Evolutionary conservation across 106 monocot genomes (phyloP).

Genomic region (Iris macrosiphon): DNA sequence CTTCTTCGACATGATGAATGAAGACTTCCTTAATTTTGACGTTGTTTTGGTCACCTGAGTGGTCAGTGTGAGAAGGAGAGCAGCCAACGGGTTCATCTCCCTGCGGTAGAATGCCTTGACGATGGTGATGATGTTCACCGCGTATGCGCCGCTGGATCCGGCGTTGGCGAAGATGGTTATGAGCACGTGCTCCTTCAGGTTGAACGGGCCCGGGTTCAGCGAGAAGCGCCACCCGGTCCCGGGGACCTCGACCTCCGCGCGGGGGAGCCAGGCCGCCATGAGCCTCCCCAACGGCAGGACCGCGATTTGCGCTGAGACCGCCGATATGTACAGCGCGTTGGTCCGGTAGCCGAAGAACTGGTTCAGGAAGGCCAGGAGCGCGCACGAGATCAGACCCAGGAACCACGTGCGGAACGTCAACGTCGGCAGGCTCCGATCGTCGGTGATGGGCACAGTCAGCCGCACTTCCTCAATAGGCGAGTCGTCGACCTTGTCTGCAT

Average conservation of each 20-base stretch:
- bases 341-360: slow-evolving; percentile 18
- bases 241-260: neutral
- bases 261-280: slow-evolving; percentile 17
- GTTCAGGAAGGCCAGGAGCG: slow-evolving; percentile 15
- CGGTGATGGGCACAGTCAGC: slow-evolving; percentile 19
- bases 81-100: slow-evolving; percentile 15
- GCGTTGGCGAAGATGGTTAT: slow-evolving; percentile 21
- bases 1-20: too few species aligned
- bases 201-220: slow-evolving; percentile 24
- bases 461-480: slow-evolving; percentile 23
- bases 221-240: slow-evolving; percentile 13
- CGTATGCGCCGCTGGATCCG: slow-evolving; percentile 26
- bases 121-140: slow-evolving; percentile 39
- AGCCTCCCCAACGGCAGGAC: slow-evolving; percentile 13
- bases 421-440: slow-evolving; percentile 10
- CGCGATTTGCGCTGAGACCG: slow-evolving; percentile 12
- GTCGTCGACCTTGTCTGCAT: slow-evolving; percentile 16
- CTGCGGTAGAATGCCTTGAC: slow-evolving; percentile 45
- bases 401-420: slow-evolving; percentile 27
- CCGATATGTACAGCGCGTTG: slow-evolving; percentile 7
- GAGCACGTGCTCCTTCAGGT: slow-evolving; percentile 20
- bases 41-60: too few species aligned
- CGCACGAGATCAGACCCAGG: slow-evolving; percentile 9
- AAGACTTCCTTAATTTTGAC: too few species aligned
- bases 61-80: slow-evolving; percentile 29